Base-by-base conservation (phyloP, 805 yeast species). In the Novakomyces olei region DNA sequence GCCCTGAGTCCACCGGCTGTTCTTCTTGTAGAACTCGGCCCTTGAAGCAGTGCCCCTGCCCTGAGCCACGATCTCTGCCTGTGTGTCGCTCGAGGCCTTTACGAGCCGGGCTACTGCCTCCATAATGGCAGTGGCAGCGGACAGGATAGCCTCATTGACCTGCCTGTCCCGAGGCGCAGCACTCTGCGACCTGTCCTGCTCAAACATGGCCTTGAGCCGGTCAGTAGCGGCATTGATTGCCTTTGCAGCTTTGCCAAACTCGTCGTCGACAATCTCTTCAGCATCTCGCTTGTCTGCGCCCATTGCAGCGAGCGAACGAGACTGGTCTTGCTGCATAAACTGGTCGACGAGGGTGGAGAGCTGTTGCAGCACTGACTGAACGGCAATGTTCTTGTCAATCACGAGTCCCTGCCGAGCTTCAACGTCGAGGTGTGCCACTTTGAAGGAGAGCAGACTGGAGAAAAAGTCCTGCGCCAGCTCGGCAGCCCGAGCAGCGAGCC, bases 1-100 rank as follows among this genome's bases (percentile, higher is more conserved):
- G 15, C 94, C 94, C 53, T 81, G 92, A 0, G 93, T 78, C 94
- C 94, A 80, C 44, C 85, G 64, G 51, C 72, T 80, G 50, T 80
- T 76, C 53, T 78, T 79, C 49, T 73, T 76, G 54, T 81, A 81
- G 50, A 73, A 80, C 29, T 75, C 76, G 9, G 80, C 67, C 36
- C 69, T 60, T 1, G 78, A 60, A 30, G 63, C 68, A 0, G 69
- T 50, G 3, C 85, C 85, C 37, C 63, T 61, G 27, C 78, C 79
- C 37, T 65, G 66, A 35, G 68, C 63, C 4, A 73, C 85, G 46
- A 80, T 79, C 51, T 80, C 93, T 36, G 65, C 54, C 51, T 80
- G 93, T 15, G 85, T 69, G 23, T 69, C 80, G 17, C 79, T 70
- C 2, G 92, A 78, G 2, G 88, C 73, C 39, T 60, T 56, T 34